These are phyloP conservation scores for Ilyonectria destructans DNA, from an alignment of 2,329 filamentous ascomycete genomes.

Conservation along the genomic window DNA sequence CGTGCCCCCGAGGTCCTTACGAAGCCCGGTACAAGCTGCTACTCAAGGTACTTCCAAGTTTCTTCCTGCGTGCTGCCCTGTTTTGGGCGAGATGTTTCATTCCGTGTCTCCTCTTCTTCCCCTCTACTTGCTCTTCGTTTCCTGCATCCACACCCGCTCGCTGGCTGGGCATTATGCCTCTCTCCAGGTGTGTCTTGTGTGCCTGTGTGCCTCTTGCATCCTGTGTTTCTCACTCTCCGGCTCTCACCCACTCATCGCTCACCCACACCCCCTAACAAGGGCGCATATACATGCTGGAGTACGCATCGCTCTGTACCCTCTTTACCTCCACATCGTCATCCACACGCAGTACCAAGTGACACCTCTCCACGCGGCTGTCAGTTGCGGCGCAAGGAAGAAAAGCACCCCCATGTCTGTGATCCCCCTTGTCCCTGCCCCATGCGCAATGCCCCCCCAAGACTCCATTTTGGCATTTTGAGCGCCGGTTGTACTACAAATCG, in stretches of 20 bases:
- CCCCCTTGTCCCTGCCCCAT: constrained; percentile 49
- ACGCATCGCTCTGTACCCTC: constrained; percentile 1
- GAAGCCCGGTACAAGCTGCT: background rate
- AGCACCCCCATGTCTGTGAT: constrained; percentile 34
- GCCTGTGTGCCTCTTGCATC: background rate
- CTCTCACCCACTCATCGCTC: background rate
- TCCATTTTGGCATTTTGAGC: constrained; percentile 20
- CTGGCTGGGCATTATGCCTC: background rate
- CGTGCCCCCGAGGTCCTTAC: background rate
- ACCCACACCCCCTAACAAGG: constrained; percentile 12
- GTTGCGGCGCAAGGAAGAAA: constrained; percentile 44
- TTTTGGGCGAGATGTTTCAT: too few relatives aligned
- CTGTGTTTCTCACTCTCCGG: background rate
- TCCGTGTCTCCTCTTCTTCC: too few relatives aligned
- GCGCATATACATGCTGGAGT: constrained; percentile 17
- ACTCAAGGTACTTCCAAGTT: background rate
- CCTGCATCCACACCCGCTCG: background rate
- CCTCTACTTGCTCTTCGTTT: too few relatives aligned
- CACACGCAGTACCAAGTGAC: constrained; percentile 26
- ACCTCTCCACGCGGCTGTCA: constrained; percentile 35
- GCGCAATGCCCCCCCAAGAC: constrained; percentile 46
- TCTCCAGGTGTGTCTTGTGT: background rate
- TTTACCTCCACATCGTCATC: constrained; percentile 30
- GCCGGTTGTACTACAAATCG: background rate
- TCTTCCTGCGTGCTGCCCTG: too few relatives aligned